Evolutionary conservation across 2,329 filamentous ascomycete genomes (phyloP), one percentile per base, ranked within the genome.

Genomic region (Claviceps capensis): DNA sequence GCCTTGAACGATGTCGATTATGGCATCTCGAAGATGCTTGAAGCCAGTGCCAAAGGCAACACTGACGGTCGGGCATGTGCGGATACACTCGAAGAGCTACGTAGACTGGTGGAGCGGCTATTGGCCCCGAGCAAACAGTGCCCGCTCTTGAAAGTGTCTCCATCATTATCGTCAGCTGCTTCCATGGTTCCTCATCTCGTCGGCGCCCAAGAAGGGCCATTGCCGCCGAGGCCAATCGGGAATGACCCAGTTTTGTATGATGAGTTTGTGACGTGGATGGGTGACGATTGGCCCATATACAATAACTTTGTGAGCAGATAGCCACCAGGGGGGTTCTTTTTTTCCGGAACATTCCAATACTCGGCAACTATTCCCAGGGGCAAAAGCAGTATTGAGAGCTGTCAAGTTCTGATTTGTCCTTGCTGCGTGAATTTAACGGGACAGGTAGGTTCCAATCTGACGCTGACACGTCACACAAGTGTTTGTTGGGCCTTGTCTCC

Each of bases 1-100:
- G 56, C 58, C 7, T 56, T 52, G 54, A 45, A 60, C 46, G 67
- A 69, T 42, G 63, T 76, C 19, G 57, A 61, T 1, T 73, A 71
- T 53, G 71, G 69, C 44, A 66, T 70, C 47, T 60, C 65, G 11
- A 62, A 67, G n/a, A 72, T 75, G 50, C 63, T 70, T 17, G 59
- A 61, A 37, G 71, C 73, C 53, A 63, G 65, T 16, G 57, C 55
- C n/a, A 61, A 65, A 8, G 68, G 65, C 7, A 70, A 64, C 54
- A 65, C 65, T 40, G 71, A 70, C 53, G 67, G 64, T 14, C 58
- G 59, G 38, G 66, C 69, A 38, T 73, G 69, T 49, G 60, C 64
- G 3, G 61, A 61, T 2, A 68, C 72, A 3, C 61, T 73, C 17
- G 58, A 61, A 22, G 69, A 73, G 49, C 59, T 74, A 11, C 59